Evolutionary conservation across 2,329 filamentous ascomycete genomes (phyloP), one percentile per base, ranked within the genome.

Genomic region (Gremmenia infestans): DNA sequence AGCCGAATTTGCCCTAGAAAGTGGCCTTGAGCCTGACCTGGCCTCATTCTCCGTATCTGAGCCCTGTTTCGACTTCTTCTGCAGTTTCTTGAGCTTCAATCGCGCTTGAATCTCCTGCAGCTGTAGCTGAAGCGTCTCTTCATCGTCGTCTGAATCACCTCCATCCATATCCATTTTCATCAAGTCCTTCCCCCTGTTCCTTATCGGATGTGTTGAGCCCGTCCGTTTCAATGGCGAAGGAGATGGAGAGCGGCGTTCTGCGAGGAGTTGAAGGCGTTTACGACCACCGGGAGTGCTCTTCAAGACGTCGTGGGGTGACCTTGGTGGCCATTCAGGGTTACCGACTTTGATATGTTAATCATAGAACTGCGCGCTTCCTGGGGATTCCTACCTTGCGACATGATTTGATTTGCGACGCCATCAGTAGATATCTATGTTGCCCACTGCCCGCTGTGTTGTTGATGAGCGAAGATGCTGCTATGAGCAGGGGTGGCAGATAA

Each of bases 101-200:
- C 88, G 86, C 6, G 92, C 91, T 71, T 97, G 87, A 56, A 99
- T 96, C 54, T 89, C 91, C 61, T 92, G 86, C 5, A 97, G 76
- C 70, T 96, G 86, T 60, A 99, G 75, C 68, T 95, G 84, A 36
- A 97, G 74, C 1, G 85, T 95, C 75, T 97, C 92, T 71, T 97
- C 93, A 64, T 96, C 92, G 6, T 74, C 75, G 3, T 77, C 74
- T 15, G 47, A 68, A 25, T 68, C 67, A 14, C 67, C 69, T 11
- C 65, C 67, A 49, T 71, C 70, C 60, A 71, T 63, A 43, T 70
- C 71, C 42, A 54, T 49, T 63, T 69, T 45, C 45, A 65, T 46
- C 43, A 61, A 35, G 8, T 58, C 57, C 45, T 55, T 53, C 11
- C 60, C 54, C 37, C 50, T 60, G 50, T 56, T 61, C 19, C 59